phyloP scores from a whole-genome alignment of 805 yeast genomes.

The Ogataea henricii region DNA sequence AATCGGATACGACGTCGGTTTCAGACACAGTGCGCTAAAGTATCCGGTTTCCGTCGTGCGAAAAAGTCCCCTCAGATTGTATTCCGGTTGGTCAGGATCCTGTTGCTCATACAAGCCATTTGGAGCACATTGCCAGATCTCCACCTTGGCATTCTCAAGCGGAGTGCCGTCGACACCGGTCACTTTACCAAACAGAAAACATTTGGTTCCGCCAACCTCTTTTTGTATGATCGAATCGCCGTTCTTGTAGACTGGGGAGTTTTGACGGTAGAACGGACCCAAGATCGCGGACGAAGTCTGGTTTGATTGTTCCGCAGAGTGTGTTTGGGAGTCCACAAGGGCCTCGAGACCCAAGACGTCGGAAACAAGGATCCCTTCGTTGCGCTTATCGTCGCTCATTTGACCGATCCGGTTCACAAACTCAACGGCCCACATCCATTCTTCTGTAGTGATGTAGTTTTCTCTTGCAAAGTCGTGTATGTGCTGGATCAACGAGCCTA shows the following conservation, averaged over 20 bases:
- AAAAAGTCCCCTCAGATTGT: conserved; percentile 37
- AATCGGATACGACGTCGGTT: conserved; percentile 41
- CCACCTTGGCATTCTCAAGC: conserved; percentile 33
- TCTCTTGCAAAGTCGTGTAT: conserved; percentile 40
- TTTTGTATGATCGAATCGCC: conserved; percentile 37
- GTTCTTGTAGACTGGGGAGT: conserved; percentile 31
- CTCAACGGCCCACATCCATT: conserved; percentile 37
- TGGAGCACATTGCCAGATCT: conserved; percentile 41
- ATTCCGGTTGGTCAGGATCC: conserved; percentile 39
- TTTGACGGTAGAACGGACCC: conserved; percentile 39
- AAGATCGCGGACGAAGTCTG: conserved; percentile 36
- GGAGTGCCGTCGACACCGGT: conserved; percentile 34
- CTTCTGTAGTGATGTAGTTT: conserved; percentile 37
- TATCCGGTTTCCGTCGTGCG: conserved; percentile 30
- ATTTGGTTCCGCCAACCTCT: conserved; percentile 37
- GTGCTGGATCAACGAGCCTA: conserved; percentile 35
- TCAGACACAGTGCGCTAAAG: conserved; percentile 33
- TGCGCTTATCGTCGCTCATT: conserved; percentile 34
- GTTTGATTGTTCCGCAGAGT: conserved; percentile 20
- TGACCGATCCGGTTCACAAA: conserved; percentile 38
- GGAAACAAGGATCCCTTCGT: conserved; percentile 38
- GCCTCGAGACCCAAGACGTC: conserved; percentile 39
- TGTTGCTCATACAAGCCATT: conserved; percentile 41
- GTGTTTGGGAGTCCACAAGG: conserved; percentile 37
- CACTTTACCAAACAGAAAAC: conserved; percentile 31